Evolutionary conservation across 768 basidiomycete genomes (phyloP).

Genomic region (Leccinum incarnatum): DNA sequence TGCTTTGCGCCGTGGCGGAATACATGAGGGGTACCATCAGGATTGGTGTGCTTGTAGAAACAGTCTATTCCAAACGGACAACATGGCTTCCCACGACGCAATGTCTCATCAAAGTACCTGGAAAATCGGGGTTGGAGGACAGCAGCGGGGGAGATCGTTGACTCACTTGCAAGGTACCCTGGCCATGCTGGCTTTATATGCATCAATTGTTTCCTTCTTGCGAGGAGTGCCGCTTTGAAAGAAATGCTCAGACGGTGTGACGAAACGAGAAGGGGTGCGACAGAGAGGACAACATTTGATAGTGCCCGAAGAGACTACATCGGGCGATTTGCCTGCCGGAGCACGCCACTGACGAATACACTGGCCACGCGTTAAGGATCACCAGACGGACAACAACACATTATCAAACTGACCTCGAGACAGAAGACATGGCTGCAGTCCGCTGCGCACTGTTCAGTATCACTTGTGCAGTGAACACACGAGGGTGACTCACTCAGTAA

Average conservation of each 20-base stretch:
- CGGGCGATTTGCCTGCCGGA: conserved; percentile 48
- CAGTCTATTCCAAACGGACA: conserved; percentile 83
- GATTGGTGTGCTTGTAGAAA: conserved; percentile 70
- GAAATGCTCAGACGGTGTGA: conserved; percentile 72
- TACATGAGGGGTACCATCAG: conserved; percentile 60
- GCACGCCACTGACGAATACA: conserved; percentile 82
- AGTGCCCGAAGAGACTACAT: conserved; percentile 52
- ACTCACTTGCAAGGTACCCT: conserved; percentile 65
- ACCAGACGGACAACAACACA: not conserved
- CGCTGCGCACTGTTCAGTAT: conserved; percentile 36
- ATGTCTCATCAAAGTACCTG: conserved; percentile 64
- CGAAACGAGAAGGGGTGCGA: conserved; percentile 60
- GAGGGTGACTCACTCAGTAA: conserved; percentile 52
- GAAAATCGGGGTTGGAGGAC: not conserved
- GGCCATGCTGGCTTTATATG: conserved; percentile 73
- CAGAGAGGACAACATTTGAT: conserved; percentile 82
- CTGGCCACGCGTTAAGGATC: conserved; percentile 33
- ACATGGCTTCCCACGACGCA: conserved; percentile 42
- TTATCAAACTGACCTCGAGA: conserved; percentile 46
- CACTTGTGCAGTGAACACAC: not conserved
- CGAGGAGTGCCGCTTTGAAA: conserved; percentile 51
- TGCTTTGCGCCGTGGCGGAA: conserved; percentile 55
- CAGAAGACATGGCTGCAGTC: conserved; percentile 82
- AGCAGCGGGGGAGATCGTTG: not conserved
- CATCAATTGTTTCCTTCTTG: conserved; percentile 49